Conservation (phyloP, 2,329 filamentous ascomycete species). For the Trichoderma asperellum region DNA sequence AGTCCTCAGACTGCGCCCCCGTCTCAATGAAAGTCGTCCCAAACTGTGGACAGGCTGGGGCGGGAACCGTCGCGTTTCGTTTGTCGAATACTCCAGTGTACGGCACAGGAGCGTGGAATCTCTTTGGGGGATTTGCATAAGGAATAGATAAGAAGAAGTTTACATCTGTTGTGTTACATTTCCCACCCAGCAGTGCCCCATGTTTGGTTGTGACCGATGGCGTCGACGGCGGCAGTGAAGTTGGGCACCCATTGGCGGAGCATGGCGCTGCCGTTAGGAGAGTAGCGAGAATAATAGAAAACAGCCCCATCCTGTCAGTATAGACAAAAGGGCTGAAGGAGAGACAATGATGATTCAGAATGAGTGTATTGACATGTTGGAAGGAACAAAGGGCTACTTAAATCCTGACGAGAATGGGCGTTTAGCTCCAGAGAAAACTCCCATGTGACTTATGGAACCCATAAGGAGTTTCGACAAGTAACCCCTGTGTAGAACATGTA, state of each 20-base stretch:
- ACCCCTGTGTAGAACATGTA: background rate
- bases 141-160: conserved; percentile 14
- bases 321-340: background rate
- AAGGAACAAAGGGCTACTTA: background rate
- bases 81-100: background rate
- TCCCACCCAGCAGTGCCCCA: conserved; percentile 6
- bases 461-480: background rate
- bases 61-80: background rate
- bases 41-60: conserved; percentile 6
- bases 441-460: background rate
- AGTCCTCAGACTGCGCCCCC: background rate
- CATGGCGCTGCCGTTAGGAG: background rate
- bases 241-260: background rate
- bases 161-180: conserved; percentile 9
- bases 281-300: background rate
- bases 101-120: background rate
- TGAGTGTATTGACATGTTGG: background rate
- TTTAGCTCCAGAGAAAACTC: background rate
- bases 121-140: background rate
- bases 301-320: background rate
- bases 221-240: background rate
- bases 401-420: background rate
- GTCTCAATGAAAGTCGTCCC: conserved; percentile 11
- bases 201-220: background rate
- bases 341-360: background rate